These are phyloP conservation scores for Nephromyces sp. DNA, from an alignment of 169 alveolate genomes.

Conservation along the genomic window DNA sequence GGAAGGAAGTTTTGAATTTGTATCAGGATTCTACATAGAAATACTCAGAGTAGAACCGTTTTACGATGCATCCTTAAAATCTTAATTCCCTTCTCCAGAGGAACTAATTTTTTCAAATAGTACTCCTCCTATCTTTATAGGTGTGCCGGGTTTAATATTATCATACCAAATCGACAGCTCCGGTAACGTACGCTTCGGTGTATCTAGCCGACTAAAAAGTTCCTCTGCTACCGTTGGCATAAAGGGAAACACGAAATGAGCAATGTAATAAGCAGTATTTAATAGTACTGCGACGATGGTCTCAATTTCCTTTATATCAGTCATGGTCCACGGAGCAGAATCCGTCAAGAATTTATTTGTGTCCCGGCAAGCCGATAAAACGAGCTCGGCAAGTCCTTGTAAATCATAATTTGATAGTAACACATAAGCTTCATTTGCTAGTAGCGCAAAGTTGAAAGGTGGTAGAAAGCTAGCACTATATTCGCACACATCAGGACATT, in stretches of 20 bases:
- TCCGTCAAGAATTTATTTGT: constrained; percentile 71
- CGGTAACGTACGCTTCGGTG: constrained; percentile 21
- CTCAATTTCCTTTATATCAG: constrained; percentile 9
- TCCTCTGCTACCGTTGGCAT: constrained; percentile 63
- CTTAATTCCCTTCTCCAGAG: no score
- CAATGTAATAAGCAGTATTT: constrained; percentile 73
- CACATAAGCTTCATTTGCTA: neutral
- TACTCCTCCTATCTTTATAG: neutral
- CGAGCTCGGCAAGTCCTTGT: constrained; percentile 37
- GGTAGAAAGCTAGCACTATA: neutral
- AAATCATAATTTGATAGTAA: neutral
- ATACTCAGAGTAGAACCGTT: no score
- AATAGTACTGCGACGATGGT: constrained; percentile 60
- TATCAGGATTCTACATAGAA: no score
- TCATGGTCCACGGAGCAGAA: constrained; percentile 70
- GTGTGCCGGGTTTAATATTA: constrained; percentile 30
- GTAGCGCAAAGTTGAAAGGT: neutral
- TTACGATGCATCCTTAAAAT: no score
- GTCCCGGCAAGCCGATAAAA: constrained; percentile 56
- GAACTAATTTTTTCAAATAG: constrained; percentile 13
- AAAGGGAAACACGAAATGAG: constrained; percentile 71
- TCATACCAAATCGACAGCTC: constrained; percentile 10
- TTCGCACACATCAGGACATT: neutral
- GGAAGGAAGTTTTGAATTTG: no score
- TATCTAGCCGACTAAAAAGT: constrained; percentile 55